Evolutionary conservation across 495 filamentous ascomycete species (phyloP).

Genomic region (Aspergillus bridgeri): DNA sequence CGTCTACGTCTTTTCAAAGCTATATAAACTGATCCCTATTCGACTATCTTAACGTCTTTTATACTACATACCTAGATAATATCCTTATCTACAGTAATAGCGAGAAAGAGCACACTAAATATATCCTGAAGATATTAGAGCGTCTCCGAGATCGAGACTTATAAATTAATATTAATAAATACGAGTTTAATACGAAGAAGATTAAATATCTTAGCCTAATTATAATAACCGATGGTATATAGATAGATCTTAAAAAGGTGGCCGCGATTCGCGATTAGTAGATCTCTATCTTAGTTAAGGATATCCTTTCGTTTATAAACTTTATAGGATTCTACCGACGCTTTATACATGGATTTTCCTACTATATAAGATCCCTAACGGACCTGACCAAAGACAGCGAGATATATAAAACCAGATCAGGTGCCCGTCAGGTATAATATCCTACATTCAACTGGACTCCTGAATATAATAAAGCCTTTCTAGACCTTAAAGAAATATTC

Average conservation of each 20-base stretch:
- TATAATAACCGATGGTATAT: conserved; percentile 17
- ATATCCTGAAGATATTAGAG: conserved; percentile 19
- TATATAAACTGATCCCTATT: conserved; percentile 29
- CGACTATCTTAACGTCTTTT: conserved; percentile 25
- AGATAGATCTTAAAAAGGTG: conserved; percentile 19
- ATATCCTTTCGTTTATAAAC: conserved; percentile 24
- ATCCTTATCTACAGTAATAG: conserved; percentile 33
- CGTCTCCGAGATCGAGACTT: conserved; percentile 13
- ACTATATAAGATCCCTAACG: conserved; percentile 11
- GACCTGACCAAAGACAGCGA: conserved; percentile 9
- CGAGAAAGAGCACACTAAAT: conserved; percentile 19
- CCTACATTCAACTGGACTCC: too few relatives aligned
- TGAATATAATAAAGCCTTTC: too few relatives aligned
- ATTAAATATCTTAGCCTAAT: conserved; percentile 26
- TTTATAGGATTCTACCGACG: conserved; percentile 30
- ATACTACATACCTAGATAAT: conserved; percentile 31
- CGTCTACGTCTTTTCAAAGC: conserved; percentile 23
- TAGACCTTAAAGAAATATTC: too few relatives aligned
- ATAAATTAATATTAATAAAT: conserved; percentile 24
- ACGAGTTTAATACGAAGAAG: conserved; percentile 20
- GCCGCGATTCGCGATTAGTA: conserved; percentile 18
- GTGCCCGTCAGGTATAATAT: too few relatives aligned
- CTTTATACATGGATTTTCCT: conserved; percentile 26
- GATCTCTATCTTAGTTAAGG: conserved; percentile 12
- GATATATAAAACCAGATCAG: background rate